These are phyloP conservation scores for Phytophthora sojae DNA, from an alignment of 352 stramenopile species.

Conservation along the genomic window DNA sequence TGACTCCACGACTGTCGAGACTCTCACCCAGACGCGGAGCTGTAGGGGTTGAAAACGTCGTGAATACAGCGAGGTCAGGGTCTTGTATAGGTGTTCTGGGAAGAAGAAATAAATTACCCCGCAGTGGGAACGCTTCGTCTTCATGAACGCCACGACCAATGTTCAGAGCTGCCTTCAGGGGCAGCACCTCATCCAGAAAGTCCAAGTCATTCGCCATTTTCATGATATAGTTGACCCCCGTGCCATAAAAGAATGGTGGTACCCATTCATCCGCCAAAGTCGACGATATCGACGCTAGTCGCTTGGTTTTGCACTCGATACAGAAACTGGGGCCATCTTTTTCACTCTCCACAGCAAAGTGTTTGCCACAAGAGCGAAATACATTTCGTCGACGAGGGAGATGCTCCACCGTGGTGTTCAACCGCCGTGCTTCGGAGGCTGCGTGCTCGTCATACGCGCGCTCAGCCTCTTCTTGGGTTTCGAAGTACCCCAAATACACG, in stretches of 20 bases:
- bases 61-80: conserved; percentile 60
- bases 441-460: conserved; percentile 74
- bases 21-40: conserved; percentile 31
- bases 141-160: conserved; percentile 36
- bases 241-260: conserved; percentile 70
- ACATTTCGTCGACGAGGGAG: conserved; percentile 66
- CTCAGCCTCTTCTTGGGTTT: conserved; percentile 72
- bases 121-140: conserved; percentile 56
- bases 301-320: conserved; percentile 79
- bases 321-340: conserved; percentile 67
- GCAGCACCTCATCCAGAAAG: conserved; percentile 67
- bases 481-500: conserved; percentile 78
- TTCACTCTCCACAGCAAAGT: conserved; percentile 87
- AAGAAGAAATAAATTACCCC: conserved; percentile 79
- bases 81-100: conserved; percentile 71
- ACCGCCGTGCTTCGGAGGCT: conserved; percentile 56
- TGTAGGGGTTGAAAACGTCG: conserved; percentile 29
- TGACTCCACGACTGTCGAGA: conserved; percentile 7
- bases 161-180: conserved; percentile 59
- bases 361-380: conserved; percentile 81
- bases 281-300: conserved; percentile 44
- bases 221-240: conserved; percentile 77
- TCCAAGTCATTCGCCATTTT: conserved; percentile 78
- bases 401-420: conserved; percentile 72
- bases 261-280: conserved; percentile 54